Evolutionary conservation across 108 stramenopile genomes (phyloP).

Genomic region (Cylindrotheca fusiformis): DNA sequence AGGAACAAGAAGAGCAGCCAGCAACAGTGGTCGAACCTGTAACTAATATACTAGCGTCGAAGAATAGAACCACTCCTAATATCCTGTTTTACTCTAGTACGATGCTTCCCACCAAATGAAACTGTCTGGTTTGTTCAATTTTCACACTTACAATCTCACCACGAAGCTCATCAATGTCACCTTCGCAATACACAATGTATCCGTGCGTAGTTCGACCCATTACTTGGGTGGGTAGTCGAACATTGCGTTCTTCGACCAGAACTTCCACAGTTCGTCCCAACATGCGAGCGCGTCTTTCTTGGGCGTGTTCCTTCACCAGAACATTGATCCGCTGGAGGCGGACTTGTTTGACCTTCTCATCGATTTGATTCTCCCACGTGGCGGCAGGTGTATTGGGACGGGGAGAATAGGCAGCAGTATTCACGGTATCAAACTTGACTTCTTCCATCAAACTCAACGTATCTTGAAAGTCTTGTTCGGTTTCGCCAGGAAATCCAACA

Average conservation of each 20-base stretch:
- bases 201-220: slow-evolving; percentile 92
- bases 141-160: slow-evolving; percentile 86
- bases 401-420: slow-evolving; percentile 83
- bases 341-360: slow-evolving; percentile 86
- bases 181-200: slow-evolving; percentile 89
- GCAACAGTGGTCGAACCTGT: no score
- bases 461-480: slow-evolving; percentile 92
- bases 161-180: slow-evolving; percentile 83
- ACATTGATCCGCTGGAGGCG: slow-evolving; percentile 87
- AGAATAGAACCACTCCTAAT: background rate
- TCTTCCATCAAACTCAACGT: slow-evolving; percentile 91
- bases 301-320: slow-evolving; percentile 82
- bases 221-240: slow-evolving; percentile 85
- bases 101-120: slow-evolving; percentile 63
- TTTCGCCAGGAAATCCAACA: slow-evolving; percentile 97
- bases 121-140: slow-evolving; percentile 67
- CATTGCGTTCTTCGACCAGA: slow-evolving; percentile 92
- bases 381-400: slow-evolving; percentile 89
- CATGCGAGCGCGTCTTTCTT: slow-evolving; percentile 89
- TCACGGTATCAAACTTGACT: slow-evolving; percentile 80
- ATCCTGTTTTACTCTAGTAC: slow-evolving; percentile 10
- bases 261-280: slow-evolving; percentile 88
- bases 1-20: no score
- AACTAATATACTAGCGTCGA: no score
- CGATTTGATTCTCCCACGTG: slow-evolving; percentile 78